phyloP scores from a whole-genome alignment of 2,329 filamentous ascomycete genomes.

The Pyricularia pennisetigena region DNA sequence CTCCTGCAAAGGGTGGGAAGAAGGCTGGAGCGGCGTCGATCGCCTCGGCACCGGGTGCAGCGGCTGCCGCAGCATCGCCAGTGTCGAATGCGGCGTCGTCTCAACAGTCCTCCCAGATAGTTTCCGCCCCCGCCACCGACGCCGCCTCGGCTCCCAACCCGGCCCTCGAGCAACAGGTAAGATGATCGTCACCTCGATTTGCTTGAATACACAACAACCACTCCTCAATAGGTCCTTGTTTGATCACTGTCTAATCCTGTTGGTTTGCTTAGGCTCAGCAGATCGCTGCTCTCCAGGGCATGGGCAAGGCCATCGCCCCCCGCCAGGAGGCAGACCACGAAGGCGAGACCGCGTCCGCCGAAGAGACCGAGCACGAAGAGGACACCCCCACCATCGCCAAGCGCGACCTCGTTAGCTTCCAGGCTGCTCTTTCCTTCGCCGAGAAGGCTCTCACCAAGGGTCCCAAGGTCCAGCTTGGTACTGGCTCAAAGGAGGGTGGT shows the following conservation, averaged over 20 bases:
- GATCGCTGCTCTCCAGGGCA: conserved; percentile 33
- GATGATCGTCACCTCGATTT: conserved; percentile 7
- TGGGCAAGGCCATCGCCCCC: conserved; percentile 38
- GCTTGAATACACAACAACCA: neutral
- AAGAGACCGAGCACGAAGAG: neutral
- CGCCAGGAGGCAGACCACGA: conserved; percentile 16
- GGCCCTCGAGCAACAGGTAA: conserved; percentile 24
- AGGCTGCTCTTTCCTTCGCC: conserved; percentile 33
- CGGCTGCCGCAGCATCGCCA: conserved; percentile 10
- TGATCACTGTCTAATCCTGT: neutral
- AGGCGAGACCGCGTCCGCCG: conserved; percentile 5
- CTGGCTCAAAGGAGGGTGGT: conserved; percentile 24
- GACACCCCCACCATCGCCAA: conserved; percentile 22
- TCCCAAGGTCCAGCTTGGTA: conserved; percentile 38
- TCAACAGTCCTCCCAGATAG: neutral
- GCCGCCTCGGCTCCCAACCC: conserved; percentile 17
- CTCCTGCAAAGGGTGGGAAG: conserved; percentile 6
- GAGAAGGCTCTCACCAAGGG: conserved; percentile 32
- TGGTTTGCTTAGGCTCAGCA: conserved; percentile 22
- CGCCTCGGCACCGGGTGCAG: conserved; percentile 6
- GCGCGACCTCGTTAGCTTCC: conserved; percentile 36
- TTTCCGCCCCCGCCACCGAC: conserved; percentile 2
- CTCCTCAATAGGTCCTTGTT: too few species aligned
- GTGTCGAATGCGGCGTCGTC: conserved; percentile 6
- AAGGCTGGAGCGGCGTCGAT: neutral